phyloP scores from a whole-genome alignment of 192 early-diverging fungal genomes.

The Umbelopsis sp. region DNA sequence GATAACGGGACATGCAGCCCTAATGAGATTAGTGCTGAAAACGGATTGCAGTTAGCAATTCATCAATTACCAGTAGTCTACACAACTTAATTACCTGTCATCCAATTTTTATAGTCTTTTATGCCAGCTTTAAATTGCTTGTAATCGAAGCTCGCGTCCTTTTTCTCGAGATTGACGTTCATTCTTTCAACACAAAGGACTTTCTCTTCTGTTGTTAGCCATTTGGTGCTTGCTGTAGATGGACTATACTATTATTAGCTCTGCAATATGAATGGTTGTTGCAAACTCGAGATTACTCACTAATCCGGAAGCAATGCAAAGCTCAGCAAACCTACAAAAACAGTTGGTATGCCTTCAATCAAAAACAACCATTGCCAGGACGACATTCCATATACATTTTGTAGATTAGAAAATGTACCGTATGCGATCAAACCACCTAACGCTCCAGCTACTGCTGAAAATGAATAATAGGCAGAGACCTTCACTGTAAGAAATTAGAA shows the following conservation, averaged over 20 bases:
- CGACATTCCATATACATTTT: slow-evolving; percentile 52
- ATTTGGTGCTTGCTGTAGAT: slow-evolving; percentile 37
- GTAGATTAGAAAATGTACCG: slow-evolving; percentile 56
- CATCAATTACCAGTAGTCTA: background rate
- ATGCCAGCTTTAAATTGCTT: slow-evolving; percentile 40
- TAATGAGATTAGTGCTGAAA: slow-evolving; percentile 30
- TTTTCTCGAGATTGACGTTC: slow-evolving; percentile 24
- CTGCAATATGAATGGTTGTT: background rate
- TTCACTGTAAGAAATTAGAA: background rate
- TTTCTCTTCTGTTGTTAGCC: slow-evolving; percentile 40
- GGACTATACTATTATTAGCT: slow-evolving; percentile 10
- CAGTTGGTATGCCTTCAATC: slow-evolving; percentile 64
- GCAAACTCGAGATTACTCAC: background rate
- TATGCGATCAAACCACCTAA: slow-evolving; percentile 75
- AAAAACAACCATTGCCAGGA: slow-evolving; percentile 78
- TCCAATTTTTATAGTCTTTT: slow-evolving; percentile 37
- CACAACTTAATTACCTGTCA: slow-evolving; percentile 1
- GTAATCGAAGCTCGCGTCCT: slow-evolving; percentile 24
- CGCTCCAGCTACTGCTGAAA: slow-evolving; percentile 73
- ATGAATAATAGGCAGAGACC: slow-evolving; percentile 65
- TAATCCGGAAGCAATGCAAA: slow-evolving; percentile 55
- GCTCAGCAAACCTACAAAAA: slow-evolving; percentile 55
- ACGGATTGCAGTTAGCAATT: background rate
- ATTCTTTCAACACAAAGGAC: slow-evolving; percentile 40
- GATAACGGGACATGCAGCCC: slow-evolving; percentile 53